Conservation (phyloP, 2,329 filamentous ascomycete species). For the Fusarium protoensiforme region DNA sequence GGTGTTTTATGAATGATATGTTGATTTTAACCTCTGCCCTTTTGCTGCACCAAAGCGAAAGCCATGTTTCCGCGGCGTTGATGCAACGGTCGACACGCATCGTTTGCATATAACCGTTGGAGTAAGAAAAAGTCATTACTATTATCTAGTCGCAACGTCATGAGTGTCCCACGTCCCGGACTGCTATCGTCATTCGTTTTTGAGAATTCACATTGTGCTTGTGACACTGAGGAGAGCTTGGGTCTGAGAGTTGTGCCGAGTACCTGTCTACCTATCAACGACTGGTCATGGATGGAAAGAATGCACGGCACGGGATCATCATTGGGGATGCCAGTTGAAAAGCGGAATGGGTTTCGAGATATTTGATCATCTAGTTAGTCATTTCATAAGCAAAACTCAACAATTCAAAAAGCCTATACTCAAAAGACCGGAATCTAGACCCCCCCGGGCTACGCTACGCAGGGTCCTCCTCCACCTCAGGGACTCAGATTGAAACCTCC, state of each 20-base stretch:
- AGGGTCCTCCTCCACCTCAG: slow-evolving; percentile 27
- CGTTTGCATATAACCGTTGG: slow-evolving; percentile 15
- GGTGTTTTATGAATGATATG: background rate
- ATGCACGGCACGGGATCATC: background rate
- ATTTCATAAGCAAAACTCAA: background rate
- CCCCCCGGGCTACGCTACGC: slow-evolving; percentile 13
- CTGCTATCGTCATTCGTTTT: slow-evolving; percentile 33
- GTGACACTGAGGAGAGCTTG: background rate
- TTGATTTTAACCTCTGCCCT: background rate
- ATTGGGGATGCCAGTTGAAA: background rate
- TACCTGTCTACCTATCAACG: background rate
- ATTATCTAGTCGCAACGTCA: slow-evolving; percentile 11
- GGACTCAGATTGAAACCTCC: slow-evolving; percentile 7
- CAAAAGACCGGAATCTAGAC: background rate
- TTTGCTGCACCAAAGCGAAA: background rate
- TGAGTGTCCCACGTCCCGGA: slow-evolving; percentile 13
- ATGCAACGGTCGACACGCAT: slow-evolving; percentile 11
- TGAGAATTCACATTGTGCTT: background rate
- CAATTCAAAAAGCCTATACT: background rate
- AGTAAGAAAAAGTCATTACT: background rate
- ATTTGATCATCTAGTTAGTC: background rate
- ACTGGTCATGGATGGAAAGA: background rate
- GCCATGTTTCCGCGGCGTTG: background rate
- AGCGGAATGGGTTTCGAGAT: background rate
- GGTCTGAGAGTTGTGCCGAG: background rate